These are phyloP conservation scores for Rhododendron williamsianum DNA, from an alignment of 148 eudicot genomes.

Conservation along the genomic window DNA sequence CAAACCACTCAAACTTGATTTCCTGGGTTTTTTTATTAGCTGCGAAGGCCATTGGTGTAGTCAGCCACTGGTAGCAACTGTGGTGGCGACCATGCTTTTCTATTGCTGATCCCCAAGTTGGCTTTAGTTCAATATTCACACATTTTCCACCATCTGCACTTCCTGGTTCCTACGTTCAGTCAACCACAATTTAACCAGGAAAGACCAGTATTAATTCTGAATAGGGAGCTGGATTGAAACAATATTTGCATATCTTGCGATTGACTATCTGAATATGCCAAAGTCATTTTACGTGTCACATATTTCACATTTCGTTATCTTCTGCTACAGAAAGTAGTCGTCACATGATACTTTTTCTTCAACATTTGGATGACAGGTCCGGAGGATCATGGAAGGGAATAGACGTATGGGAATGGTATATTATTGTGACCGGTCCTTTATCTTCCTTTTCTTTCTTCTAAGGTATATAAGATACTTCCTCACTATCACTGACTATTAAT, in stretches of 20 bases:
- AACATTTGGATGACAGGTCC: slow-evolving; percentile 54
- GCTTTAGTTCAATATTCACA: slow-evolving; percentile 3
- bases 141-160: slow-evolving; percentile 4
- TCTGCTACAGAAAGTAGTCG: not conserved
- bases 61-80: not conserved
- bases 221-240: not conserved
- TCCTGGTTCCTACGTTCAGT: slow-evolving; percentile 3
- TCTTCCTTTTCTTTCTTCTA: slow-evolving; percentile 16
- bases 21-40: not conserved
- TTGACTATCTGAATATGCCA: not conserved
- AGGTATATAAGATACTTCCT: slow-evolving; percentile 4
- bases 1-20: not conserved
- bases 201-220: not conserved
- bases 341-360: not conserved
- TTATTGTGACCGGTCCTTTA: slow-evolving; percentile 19
- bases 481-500: slow-evolving; percentile 1
- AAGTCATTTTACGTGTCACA: not conserved
- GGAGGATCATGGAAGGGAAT: slow-evolving; percentile 99
- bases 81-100: not conserved
- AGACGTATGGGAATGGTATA: slow-evolving; percentile 99
- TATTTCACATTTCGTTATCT: not conserved
- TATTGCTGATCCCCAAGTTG: not conserved
- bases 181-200: not conserved
- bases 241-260: not conserved
- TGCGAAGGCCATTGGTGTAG: not conserved